Base-by-base conservation (phyloP, 306 rosid species). In the Lathyrus sativus region DNA sequence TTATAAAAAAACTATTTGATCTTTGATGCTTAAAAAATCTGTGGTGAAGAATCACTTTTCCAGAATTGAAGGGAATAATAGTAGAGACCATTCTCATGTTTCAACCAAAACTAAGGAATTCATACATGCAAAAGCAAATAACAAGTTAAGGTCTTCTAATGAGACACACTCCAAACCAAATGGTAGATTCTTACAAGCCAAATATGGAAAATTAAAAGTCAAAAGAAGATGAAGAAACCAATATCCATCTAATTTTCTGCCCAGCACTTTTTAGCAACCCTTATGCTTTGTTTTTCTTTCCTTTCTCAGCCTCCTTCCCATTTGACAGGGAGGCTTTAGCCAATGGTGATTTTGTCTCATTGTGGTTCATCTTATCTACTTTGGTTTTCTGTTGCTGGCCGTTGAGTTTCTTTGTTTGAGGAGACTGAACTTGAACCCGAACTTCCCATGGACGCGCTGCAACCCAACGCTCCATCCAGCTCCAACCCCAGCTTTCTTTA, bases 361-460 rank as follows among this genome's bases (percentile, higher is more conserved):
- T 67, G 17, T 71, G 74, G 70, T 69, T 49, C 24, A 45, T 39
- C 80, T 79, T 74, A 17, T 83, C 80, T 24, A 22, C 3, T 37
- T 78, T 77, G 65, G 24, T 73, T 50, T 44, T 84, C 11, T 31
- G 70, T 22, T 67, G 79, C 48, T 83, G 88, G 31, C 54, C 65
- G 31, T 67, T 79, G 48, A 63, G 69, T 78, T 85, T 87, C 81
- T 76, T 84, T 44, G 85, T 62, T 44, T 71, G 79, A 8, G 82
- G 59, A 48, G 90, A 22, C 2, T 81, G 79, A 67, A 75, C 65
- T 22, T 54, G 73, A 63, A 82, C 80, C 58, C 90, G 82, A 24
- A 84, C 76, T 73, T 88, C 95, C 90, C 92, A 88, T 12, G 97
- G 97, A n/a, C 95, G 88, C 6, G 90, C 97, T 0, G 97, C 89